Evolutionary conservation across 2,329 filamentous ascomycete genomes (phyloP), one percentile per base, ranked within the genome.

Genomic region (Stachybotrys elegans): DNA sequence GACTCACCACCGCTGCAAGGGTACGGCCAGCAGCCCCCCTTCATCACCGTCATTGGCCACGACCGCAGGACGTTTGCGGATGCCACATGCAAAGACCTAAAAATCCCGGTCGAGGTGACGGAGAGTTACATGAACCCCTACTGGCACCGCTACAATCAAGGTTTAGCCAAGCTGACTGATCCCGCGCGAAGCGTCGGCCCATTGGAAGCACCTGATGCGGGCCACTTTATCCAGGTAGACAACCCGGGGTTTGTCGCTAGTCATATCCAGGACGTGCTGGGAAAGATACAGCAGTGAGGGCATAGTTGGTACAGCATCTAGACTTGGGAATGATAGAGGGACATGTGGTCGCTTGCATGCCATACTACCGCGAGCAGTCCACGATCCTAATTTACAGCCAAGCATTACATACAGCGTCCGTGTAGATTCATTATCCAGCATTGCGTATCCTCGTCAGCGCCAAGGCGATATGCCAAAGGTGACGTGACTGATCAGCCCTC

Each of bases 101-200:
- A 41, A 4, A 36, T 42, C 19, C 43, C 47, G 5, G 36, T 41
- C 1, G 27, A 41, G 12, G 46, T 78, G 27, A 72, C 71, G 0
- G 71, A 71, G 51, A 61, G 59, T 9, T 81, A 78, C 52, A 53
- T 73, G 41, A 79, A 81, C 44, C 71, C 75, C 0, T 66, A 63
- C 3, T 82, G 78, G 78, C 61, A 68, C 4, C 48, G 40, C 22
- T 82, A 81, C 50, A 81, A 81, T 40, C 61, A 73, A 44, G 75
- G 70, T 0, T 51, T 82, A 20, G 54, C 63, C 1, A 59, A 57
- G 17, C 63, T 81, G 11, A 76, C 70, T 0, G 60, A 59, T 4
- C 42, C 54, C 0, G 62, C 63, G 11, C 65, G 55, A 27, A 65
- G 79, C 5, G 46, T 46, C 17, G 55, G 55, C 0, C 53, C 54